These are phyloP conservation scores for barley (Hordeum vulgare) DNA, from an alignment of 176 grass and related monocot species.

Conservation along the genomic window DNA sequence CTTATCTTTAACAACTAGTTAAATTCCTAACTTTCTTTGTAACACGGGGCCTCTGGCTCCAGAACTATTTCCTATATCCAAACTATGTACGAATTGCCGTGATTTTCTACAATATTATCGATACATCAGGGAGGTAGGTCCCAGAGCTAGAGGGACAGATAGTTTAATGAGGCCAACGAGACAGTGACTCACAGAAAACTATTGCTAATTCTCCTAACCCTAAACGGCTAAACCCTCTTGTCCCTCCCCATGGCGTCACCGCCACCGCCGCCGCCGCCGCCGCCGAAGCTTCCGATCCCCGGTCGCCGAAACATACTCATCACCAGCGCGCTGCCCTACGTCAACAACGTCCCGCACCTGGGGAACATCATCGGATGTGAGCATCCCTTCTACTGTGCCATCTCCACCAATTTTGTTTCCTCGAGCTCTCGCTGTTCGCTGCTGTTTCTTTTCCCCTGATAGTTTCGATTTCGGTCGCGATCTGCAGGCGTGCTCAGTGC, in stretches of 20 bases:
- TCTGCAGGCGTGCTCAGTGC: slow-evolving; percentile 84
- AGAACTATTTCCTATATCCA: too few relatives aligned
- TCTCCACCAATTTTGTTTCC: background rate
- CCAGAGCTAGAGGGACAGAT: background rate
- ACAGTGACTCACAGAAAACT: background rate
- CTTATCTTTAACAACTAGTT: too few relatives aligned
- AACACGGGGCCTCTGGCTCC: too few relatives aligned
- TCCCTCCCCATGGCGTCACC: slow-evolving; percentile 13
- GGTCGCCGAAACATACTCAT: slow-evolving; percentile 77
- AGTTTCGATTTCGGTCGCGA: background rate
- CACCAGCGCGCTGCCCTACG: slow-evolving; percentile 79
- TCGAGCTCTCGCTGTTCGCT: background rate
- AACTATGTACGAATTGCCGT: too few relatives aligned
- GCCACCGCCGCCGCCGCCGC: slow-evolving; percentile 6
- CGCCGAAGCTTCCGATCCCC: slow-evolving; percentile 53
- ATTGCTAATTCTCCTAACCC: slow-evolving; percentile 14
- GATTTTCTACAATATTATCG: too few relatives aligned
- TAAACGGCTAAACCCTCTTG: slow-evolving; percentile 2
- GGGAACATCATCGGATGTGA: slow-evolving; percentile 87
- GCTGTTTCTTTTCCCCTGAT: background rate
- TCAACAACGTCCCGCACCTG: slow-evolving; percentile 83
- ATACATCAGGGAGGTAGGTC: too few relatives aligned
- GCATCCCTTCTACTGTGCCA: background rate
- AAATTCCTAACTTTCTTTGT: too few relatives aligned
- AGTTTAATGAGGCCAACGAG: background rate